phyloP scores from a whole-genome alignment of 1,284 basidiomycete genomes.

The Pseudozyma sp. region DNA sequence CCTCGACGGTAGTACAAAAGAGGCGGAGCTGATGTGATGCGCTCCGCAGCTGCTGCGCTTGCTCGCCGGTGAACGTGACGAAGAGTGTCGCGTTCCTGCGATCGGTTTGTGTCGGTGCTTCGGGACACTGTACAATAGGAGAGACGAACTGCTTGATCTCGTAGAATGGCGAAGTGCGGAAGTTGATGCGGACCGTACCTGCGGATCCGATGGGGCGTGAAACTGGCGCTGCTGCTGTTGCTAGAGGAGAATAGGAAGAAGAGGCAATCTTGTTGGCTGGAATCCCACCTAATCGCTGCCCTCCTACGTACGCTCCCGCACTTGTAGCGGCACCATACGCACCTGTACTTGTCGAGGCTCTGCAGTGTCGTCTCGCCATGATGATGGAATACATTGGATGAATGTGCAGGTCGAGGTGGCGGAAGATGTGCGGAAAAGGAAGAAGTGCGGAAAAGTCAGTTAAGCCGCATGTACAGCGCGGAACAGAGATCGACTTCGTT shows the following conservation, averaged over 20 bases:
- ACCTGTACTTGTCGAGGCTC: slow-evolving; percentile 29
- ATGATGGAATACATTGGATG: no score
- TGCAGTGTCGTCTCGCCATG: neutral
- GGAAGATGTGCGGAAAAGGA: neutral
- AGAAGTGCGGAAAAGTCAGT: slow-evolving; percentile 8
- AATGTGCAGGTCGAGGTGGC: neutral
- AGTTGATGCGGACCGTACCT: slow-evolving; percentile 41
- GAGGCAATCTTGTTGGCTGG: slow-evolving; percentile 38
- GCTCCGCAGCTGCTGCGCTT: slow-evolving; percentile 38
- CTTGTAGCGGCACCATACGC: slow-evolving; percentile 27
- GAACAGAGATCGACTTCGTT: neutral
- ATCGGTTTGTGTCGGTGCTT: slow-evolving; percentile 52
- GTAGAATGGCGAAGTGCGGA: slow-evolving; percentile 61
- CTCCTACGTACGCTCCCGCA: slow-evolving; percentile 33
- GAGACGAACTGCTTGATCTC: slow-evolving; percentile 58
- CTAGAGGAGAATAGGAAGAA: slow-evolving; percentile 28
- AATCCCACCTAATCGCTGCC: slow-evolving; percentile 27
- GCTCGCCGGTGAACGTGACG: slow-evolving; percentile 43
- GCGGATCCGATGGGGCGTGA: slow-evolving; percentile 20
- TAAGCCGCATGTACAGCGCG: neutral
- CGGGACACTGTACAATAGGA: slow-evolving; percentile 45
- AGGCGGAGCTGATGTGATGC: slow-evolving; percentile 48
- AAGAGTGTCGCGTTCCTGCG: slow-evolving; percentile 44
- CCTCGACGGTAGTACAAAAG: slow-evolving; percentile 59
- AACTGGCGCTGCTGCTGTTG: slow-evolving; percentile 9